phyloP scores from a whole-genome alignment of 2,329 filamentous ascomycete species.

The Aspergillus neoniger region DNA sequence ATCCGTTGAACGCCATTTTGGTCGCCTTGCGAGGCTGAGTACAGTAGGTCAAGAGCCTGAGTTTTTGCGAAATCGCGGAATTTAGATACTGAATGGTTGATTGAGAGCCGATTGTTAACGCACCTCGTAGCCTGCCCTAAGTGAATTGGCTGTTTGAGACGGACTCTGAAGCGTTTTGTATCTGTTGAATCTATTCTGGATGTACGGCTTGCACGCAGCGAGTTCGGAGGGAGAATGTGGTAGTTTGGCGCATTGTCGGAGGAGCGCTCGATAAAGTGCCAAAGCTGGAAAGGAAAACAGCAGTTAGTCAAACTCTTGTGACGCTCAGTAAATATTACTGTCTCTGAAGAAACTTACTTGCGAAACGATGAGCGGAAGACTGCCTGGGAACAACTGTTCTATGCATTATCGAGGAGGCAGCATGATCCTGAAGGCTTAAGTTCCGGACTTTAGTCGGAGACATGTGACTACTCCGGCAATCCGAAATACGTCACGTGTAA shows the following conservation, averaged over 20 bases:
- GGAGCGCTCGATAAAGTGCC: conserved; percentile 49
- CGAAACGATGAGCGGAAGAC: conserved; percentile 47
- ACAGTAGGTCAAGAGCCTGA: conserved; percentile 43
- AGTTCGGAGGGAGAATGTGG: conserved; percentile 26
- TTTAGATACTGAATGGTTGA: conserved; percentile 9
- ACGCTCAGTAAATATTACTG: too few relatives aligned
- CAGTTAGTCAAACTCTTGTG: neutral
- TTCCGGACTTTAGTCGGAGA: neutral
- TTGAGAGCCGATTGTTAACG: neutral
- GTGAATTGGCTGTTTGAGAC: conserved; percentile 39
- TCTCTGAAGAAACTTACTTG: conserved; percentile 38
- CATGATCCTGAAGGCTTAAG: neutral
- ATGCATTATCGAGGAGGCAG: conserved; percentile 36
- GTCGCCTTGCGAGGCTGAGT: conserved; percentile 35
- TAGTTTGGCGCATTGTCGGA: conserved; percentile 43
- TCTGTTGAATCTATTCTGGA: conserved; percentile 41
- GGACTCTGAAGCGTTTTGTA: conserved; percentile 44
- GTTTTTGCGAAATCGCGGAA: neutral
- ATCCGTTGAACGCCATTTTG: conserved; percentile 27
- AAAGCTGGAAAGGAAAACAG: conserved; percentile 33
- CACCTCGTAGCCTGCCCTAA: conserved; percentile 48
- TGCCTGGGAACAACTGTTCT: conserved; percentile 34
- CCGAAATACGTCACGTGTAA: neutral
- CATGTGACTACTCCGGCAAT: neutral
- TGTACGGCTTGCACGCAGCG: conserved; percentile 28